Evolutionary conservation across 352 stramenopile species (phyloP), one percentile per base, ranked within the genome.

Genomic region (Phytophthora fragariaefolia): DNA sequence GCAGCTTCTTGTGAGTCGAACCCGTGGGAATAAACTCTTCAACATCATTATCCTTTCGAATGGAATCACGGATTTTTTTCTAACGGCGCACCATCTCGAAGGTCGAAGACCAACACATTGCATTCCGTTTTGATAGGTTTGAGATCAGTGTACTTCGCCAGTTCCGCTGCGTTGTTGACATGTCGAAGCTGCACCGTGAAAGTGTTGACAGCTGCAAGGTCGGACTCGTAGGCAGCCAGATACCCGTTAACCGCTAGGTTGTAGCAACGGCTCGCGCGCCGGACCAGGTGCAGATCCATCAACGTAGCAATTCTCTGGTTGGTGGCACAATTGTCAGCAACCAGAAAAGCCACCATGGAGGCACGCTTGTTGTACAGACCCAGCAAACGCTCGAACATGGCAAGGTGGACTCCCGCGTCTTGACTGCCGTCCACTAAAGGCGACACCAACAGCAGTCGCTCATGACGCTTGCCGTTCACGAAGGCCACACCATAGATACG

Each of bases 361-460:
- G 27, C 8, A 8, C 36, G 9, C 43, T 63, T 54, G 30, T 55
- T 63, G 30, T 55, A 63, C 43, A 63, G 30, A 18, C 18, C 12
- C 27, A 63, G 45, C 20, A 63, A 43, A 6, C 30, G 7, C 43
- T 55, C 51, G 32, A 64, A 46, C 57, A 64, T 64, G 22, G 49
- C 34, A 36, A 63, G 38, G 24, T 64, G 57, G 4, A 56, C 56
- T 12, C 56, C 56, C 9, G 36, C 36, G 34, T 49, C 18, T 58
- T 58, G 34, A 1, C 36, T 59, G 2, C 52, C 32, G 6, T 50
- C 45, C 6, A 43, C 57, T 1, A 64, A n/a, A 30, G 57, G 47
- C 8, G 34, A 64, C 1, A 64, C 22, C 10, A 46, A 51, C 17
- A 51, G 32, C 4, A 57, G 46, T 50, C 57, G 57, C 26, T 64